A percentile compares a stretch with the other conserved stretches of the same genome.
These are phyloP conservation scores for Debaryomyces hansenii DNA, from an alignment of 805 yeast species.

Conservation along the genomic window DNA sequence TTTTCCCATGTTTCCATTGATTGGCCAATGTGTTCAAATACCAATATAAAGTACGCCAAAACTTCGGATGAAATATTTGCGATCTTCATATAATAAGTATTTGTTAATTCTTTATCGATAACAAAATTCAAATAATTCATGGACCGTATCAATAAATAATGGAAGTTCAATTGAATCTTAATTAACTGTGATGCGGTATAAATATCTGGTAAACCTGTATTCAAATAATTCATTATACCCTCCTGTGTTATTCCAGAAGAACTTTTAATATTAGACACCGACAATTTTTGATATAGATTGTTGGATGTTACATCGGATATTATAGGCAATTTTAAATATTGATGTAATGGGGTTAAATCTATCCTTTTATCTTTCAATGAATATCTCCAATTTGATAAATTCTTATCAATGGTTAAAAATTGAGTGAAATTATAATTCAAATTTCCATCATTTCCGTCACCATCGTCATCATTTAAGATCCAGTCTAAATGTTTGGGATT, in stretches of 20 bases:
- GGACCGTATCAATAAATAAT: slow-evolving; percentile 41
- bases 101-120: slow-evolving; percentile 42
- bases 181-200: slow-evolving; percentile 38
- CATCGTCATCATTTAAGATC: slow-evolving; percentile 47
- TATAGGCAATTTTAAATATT: slow-evolving; percentile 30
- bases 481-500: slow-evolving; percentile 35
- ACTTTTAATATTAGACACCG: slow-evolving; percentile 17
- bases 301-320: slow-evolving; percentile 19
- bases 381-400: slow-evolving; percentile 41
- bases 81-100: slow-evolving; percentile 32
- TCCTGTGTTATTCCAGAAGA: slow-evolving; percentile 17
- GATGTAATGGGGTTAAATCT: slow-evolving; percentile 25
- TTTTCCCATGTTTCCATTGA: slow-evolving; percentile 10
- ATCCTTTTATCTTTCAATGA: slow-evolving; percentile 31
- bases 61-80: slow-evolving; percentile 39
- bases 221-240: slow-evolving; percentile 21
- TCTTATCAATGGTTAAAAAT: slow-evolving; percentile 41
- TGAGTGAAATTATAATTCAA: slow-evolving; percentile 45
- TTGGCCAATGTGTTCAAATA: slow-evolving; percentile 34
- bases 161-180: slow-evolving; percentile 45
- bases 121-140: slow-evolving; percentile 43
- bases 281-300: slow-evolving; percentile 32
- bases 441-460: slow-evolving; percentile 49
- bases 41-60: slow-evolving; percentile 34
- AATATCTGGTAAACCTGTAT: slow-evolving; percentile 38